Conservation (phyloP, 2,329 filamentous ascomycete genomes). For the Pseudopyricularia javanii region DNA sequence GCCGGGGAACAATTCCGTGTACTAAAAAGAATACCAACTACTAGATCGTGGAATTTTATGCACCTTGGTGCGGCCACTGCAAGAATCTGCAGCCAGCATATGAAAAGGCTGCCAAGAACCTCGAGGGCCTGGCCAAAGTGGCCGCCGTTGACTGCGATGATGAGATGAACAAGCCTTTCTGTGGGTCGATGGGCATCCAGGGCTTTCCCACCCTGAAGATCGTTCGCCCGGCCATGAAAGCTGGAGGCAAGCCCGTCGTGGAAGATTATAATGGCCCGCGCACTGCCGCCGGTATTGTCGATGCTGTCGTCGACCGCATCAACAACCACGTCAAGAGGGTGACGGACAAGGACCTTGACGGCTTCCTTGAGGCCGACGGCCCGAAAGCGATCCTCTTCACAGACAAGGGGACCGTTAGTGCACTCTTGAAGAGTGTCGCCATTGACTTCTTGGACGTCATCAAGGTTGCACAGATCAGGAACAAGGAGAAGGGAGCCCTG, state of each 20-base stretch:
- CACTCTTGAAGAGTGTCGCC: conserved; percentile 70
- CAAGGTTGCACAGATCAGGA: conserved; percentile 67
- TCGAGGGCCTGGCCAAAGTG: conserved; percentile 87
- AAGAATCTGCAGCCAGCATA: conserved; percentile 91
- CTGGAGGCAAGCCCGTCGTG: conserved; percentile 60
- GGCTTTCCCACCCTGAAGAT: conserved; percentile 97
- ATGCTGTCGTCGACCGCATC: conserved; percentile 75
- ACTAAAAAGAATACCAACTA: not conserved
- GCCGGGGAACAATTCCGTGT: not conserved
- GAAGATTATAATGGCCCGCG: conserved; percentile 85
- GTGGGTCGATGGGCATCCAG: conserved; percentile 73
- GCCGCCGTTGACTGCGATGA: conserved; percentile 93
- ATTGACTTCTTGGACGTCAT: conserved; percentile 82
- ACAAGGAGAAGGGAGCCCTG: conserved; percentile 63
- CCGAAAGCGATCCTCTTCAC: conserved; percentile 88
- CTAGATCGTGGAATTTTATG: conserved; percentile 74
- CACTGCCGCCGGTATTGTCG: conserved; percentile 75
- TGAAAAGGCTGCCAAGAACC: conserved; percentile 81
- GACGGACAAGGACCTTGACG: conserved; percentile 65
- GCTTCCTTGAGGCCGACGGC: conserved; percentile 44
- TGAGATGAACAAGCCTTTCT: conserved; percentile 80
- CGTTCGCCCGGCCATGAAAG: conserved; percentile 64
- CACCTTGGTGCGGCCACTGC: conserved; percentile 96
- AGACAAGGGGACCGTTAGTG: conserved; percentile 79
- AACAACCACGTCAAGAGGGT: conserved; percentile 81